phyloP scores from a whole-genome alignment of 2,329 filamentous ascomycete genomes.

The Zymoseptoria tritici region DNA sequence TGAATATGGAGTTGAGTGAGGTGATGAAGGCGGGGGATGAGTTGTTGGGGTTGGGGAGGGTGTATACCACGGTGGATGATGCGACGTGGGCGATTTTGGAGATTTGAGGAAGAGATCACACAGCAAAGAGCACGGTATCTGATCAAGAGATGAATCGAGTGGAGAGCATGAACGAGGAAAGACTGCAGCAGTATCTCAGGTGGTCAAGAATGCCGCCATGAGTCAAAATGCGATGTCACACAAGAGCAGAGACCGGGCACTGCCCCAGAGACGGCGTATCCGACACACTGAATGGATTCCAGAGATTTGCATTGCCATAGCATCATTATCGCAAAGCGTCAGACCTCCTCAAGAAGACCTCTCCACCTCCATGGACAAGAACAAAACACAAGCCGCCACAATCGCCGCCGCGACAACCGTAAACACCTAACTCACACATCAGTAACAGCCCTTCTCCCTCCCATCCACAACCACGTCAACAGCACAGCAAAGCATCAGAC shows the following conservation, averaged over 20 bases:
- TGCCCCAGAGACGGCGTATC: neutral
- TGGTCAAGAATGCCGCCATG: neutral
- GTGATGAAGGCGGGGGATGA: constrained; percentile 76
- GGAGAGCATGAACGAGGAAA: neutral
- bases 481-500: too few relatives aligned
- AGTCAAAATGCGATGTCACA: neutral
- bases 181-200: neutral
- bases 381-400: constrained; percentile 56
- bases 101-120: constrained; percentile 40
- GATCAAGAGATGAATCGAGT: too few relatives aligned
- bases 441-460: too few relatives aligned
- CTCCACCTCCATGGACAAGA: constrained; percentile 43
- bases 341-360: neutral
- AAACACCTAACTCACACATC: too few relatives aligned
- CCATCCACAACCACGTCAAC: too few relatives aligned
- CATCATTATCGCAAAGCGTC: too few relatives aligned
- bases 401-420: constrained; percentile 56
- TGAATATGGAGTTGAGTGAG: constrained; percentile 60
- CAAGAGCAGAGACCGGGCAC: too few relatives aligned
- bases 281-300: too few relatives aligned
- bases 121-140: too few relatives aligned
- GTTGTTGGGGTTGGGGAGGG: constrained; percentile 62
- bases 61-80: constrained; percentile 90
- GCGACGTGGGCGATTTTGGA: constrained; percentile 85
- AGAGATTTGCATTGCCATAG: neutral